These are phyloP conservation scores for Arthroderma uncinatum DNA, from an alignment of 2,329 filamentous ascomycete species.

Conservation along the genomic window DNA sequence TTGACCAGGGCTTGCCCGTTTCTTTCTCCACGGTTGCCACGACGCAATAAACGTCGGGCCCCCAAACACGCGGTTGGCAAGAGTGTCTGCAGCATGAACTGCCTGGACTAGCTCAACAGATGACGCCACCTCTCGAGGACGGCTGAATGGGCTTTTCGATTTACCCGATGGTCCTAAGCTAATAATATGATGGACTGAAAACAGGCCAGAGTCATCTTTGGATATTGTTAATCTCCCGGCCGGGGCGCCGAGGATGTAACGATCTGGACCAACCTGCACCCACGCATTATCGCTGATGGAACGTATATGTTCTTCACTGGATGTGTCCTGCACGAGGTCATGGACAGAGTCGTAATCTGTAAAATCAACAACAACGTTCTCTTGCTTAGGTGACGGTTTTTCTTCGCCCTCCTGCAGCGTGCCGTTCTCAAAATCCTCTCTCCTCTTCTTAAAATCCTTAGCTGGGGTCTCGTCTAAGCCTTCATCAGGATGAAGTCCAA, in stretches of 20 bases:
- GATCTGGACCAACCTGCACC: conserved; percentile 63
- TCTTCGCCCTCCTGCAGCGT: neutral
- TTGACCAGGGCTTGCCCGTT: conserved; percentile 47
- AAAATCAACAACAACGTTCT: conserved; percentile 54
- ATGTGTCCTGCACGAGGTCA: conserved; percentile 75
- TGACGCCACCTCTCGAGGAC: conserved; percentile 56
- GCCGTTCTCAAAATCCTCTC: conserved; percentile 19
- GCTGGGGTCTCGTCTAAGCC: conserved; percentile 57
- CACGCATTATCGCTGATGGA: conserved; percentile 64
- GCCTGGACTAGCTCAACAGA: conserved; percentile 59
- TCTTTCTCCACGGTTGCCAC: conserved; percentile 57
- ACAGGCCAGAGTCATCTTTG: conserved; percentile 19
- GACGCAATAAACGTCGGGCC: conserved; percentile 56
- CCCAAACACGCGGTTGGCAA: conserved; percentile 52
- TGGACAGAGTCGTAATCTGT: conserved; percentile 88
- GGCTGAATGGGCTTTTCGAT: conserved; percentile 48
- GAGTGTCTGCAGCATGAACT: conserved; percentile 76
- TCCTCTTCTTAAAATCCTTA: conserved; percentile 49
- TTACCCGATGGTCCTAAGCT: conserved; percentile 21
- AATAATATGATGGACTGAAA: conserved; percentile 25
- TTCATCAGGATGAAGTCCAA: conserved; percentile 77
- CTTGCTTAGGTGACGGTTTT: conserved; percentile 10
- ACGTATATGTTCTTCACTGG: conserved; percentile 66
- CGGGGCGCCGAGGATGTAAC: conserved; percentile 59
- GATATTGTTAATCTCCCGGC: conserved; percentile 51